These are phyloP conservation scores for Colletotrichum australisinense DNA, from an alignment of 2,329 filamentous ascomycete species.

Conservation along the genomic window DNA sequence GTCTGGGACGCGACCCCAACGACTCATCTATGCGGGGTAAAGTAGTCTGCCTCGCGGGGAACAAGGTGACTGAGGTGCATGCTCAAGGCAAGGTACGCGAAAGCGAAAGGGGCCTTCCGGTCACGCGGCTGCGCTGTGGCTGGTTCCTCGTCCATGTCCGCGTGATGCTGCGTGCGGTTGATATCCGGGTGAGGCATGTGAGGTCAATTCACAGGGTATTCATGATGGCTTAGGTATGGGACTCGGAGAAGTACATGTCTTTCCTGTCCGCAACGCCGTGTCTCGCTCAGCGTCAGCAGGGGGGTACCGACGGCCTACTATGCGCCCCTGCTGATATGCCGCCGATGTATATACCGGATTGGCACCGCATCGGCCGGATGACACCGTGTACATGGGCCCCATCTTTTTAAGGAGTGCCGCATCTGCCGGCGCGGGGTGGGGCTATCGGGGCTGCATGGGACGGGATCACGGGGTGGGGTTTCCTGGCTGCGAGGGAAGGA, in stretches of 20 bases:
- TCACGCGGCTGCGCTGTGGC: background rate
- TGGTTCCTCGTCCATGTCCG: too few relatives aligned
- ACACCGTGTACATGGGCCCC: background rate
- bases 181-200: background rate
- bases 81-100: background rate
- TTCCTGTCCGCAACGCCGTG: too few relatives aligned
- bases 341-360: background rate
- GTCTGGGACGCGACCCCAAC: background rate
- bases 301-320: background rate
- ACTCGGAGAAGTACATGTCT: too few relatives aligned
- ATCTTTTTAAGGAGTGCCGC: constrained; percentile 5
- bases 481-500: background rate
- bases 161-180: too few relatives aligned
- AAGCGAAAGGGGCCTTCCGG: background rate
- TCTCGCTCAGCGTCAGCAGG: too few relatives aligned
- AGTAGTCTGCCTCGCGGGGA: background rate
- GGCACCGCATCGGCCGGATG: background rate
- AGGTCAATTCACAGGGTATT: background rate
- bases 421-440: background rate
- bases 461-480: background rate
- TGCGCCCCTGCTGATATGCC: background rate
- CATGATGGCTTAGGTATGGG: too few relatives aligned
- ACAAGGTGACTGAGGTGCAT: constrained; percentile 3
- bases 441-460: background rate
- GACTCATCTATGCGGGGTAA: constrained; percentile 1